A percentile compares a stretch with the other conserved stretches of the same genome.
Evolutionary conservation across 768 basidiomycete species (phyloP).

Genomic region (Tylopilus intermedius): DNA sequence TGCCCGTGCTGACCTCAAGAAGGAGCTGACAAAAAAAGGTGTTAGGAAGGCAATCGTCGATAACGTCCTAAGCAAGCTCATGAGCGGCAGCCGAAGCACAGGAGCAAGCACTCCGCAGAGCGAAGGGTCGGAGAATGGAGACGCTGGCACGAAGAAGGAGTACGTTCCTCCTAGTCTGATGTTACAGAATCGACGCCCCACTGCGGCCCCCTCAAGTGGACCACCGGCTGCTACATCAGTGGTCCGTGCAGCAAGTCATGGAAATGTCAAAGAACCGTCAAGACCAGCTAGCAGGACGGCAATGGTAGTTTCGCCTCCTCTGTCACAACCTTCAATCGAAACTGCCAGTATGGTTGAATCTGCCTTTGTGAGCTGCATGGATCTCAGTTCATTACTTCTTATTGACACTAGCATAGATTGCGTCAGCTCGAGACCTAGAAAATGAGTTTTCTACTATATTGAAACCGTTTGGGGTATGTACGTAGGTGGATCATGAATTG

Average conservation of each 20-base stretch:
- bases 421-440: slow-evolving; percentile 81
- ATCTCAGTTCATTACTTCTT: background rate
- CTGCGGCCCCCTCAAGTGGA: slow-evolving; percentile 26
- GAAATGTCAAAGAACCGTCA: slow-evolving; percentile 45
- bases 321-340: slow-evolving; percentile 41
- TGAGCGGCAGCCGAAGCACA: slow-evolving; percentile 39
- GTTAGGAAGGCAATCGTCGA: slow-evolving; percentile 88
- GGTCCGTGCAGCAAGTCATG: slow-evolving; percentile 45
- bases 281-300: slow-evolving; percentile 63
- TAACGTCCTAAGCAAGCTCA: slow-evolving; percentile 63
- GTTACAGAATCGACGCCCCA: slow-evolving; percentile 48
- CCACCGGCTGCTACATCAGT: slow-evolving; percentile 29
- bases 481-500: background rate
- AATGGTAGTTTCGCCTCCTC: slow-evolving; percentile 35
- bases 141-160: slow-evolving; percentile 38
- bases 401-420: slow-evolving; percentile 48
- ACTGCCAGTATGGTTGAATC: slow-evolving; percentile 46
- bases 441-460: slow-evolving; percentile 77
- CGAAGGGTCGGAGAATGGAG: slow-evolving; percentile 57
- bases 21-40: slow-evolving; percentile 78
- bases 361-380: slow-evolving; percentile 56
- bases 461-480: slow-evolving; percentile 70
- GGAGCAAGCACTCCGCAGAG: slow-evolving; percentile 43
- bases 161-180: slow-evolving; percentile 75
- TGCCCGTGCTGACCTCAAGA: slow-evolving; percentile 91